Base-by-base conservation (phyloP, 2,329 filamentous ascomycete species). In the Sporothrix pseudoabietina region DNA sequence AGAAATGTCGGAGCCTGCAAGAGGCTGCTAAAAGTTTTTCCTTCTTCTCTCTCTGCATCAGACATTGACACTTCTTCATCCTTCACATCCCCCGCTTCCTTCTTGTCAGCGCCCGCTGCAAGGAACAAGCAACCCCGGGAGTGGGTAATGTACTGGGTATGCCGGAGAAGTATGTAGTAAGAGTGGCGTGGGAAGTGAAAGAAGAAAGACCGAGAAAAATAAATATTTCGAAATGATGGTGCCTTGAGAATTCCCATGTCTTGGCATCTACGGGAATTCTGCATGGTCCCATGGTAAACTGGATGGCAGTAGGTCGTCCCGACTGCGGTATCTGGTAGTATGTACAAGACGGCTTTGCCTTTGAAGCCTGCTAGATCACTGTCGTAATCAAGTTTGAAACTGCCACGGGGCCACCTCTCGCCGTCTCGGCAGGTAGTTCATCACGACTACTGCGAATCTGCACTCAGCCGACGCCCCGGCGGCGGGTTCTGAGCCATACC, bases 1-100 rank as follows among this genome's bases (percentile, higher is more conserved):
- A 32, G 52, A 41, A 61, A 71, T 71, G 39, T 59, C 35, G 69
- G 22, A 59, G 69, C 69, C 69, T 71, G 69, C 52, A 22, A 55
- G 16, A 70, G 52, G 49, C 49, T 55, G 52, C 52, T 41, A n/a
- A 32, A n/a, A 32, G 22, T 68, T 30, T 35, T 44, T 44, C 8
- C 9, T 14, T 44, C 41, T 44, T 44, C 41, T 14, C 14, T 49
- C 44, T 19, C 16, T 35, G 47, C 47, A 52, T 52, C 52, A 16
- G 26, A 16, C 44, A 44, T 10, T 41, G 9, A 12, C 52, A 54
- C 35, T 9, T 16, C 22, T 22, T 22, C 19, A n/a, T 39, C 14
- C 19, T 39, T 22, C 32, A 19, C 22, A 57, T 63, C 22, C 39
- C 30, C 39, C 10, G n/a, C 61, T 47, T 66, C 61, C 61, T 65